phyloP scores from a whole-genome alignment of 768 basidiomycete species.

The Lactarius evosmus region DNA sequence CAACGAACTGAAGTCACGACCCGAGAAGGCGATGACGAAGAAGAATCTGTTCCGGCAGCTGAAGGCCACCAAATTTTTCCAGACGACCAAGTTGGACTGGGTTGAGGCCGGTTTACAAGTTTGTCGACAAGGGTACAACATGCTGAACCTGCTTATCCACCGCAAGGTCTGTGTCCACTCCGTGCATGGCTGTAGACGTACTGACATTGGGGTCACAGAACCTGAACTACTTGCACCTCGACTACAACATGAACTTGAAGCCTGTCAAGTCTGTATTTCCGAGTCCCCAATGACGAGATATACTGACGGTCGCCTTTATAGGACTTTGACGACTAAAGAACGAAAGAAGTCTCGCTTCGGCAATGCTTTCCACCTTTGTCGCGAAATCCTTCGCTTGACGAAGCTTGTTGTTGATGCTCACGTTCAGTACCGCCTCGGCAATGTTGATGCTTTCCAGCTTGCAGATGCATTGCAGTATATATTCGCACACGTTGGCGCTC shows the following conservation, averaged over 20 bases:
- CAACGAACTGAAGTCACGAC: constrained; percentile 85
- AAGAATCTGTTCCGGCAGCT: constrained; percentile 94
- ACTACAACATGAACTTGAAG: constrained; percentile 99
- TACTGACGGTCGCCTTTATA: constrained; percentile 36
- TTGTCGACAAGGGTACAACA: constrained; percentile 98
- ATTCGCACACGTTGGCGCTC: constrained; percentile 93
- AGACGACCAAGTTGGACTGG: constrained; percentile 97
- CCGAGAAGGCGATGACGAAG: constrained; percentile 97
- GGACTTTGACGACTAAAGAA: constrained; percentile 97
- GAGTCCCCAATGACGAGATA: background rate
- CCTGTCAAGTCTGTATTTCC: constrained; percentile 65
- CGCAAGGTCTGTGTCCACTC: constrained; percentile 64
- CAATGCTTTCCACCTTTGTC: constrained; percentile 97
- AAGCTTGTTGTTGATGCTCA: constrained; percentile 99
- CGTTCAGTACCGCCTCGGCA: constrained; percentile 97
- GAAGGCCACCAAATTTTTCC: constrained; percentile 99
- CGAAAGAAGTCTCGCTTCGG: constrained; percentile 99
- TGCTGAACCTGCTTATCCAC: constrained; percentile 97
- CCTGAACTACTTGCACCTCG: constrained; percentile 89
- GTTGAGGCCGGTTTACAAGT: constrained; percentile 98
- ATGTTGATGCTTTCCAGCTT: constrained; percentile 98
- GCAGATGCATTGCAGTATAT: constrained; percentile 98
- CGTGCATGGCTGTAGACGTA: background rate
- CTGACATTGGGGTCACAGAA: constrained; percentile 48
- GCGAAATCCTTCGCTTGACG: constrained; percentile 95